These are phyloP conservation scores for Tylopilus intermedius DNA, from an alignment of 768 basidiomycete genomes.

Conservation along the genomic window DNA sequence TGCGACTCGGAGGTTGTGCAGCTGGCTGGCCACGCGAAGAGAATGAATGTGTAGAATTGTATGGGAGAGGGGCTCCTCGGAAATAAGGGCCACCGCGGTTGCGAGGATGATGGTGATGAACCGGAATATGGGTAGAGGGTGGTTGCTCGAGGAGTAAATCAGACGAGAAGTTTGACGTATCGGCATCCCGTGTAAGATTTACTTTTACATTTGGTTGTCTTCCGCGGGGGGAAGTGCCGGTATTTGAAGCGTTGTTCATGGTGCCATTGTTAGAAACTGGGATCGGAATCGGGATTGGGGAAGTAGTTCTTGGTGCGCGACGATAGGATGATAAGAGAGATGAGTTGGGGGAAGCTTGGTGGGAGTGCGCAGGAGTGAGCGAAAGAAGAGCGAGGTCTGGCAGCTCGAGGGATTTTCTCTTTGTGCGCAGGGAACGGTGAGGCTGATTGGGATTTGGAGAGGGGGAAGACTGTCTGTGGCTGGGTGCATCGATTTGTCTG, in stretches of 20 bases:
- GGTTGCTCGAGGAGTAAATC: constrained; percentile 39
- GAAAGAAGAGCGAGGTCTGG: constrained; percentile 62
- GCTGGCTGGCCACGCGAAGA: constrained; percentile 30
- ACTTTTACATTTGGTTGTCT: constrained; percentile 30
- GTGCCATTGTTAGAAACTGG: constrained; percentile 35
- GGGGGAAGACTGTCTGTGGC: constrained; percentile 24
- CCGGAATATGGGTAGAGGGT: constrained; percentile 41
- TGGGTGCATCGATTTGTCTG: constrained; percentile 24
- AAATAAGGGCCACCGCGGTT: constrained; percentile 32
- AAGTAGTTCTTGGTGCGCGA: constrained; percentile 38
- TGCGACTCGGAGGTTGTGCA: constrained; percentile 31
- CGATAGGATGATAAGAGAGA: constrained; percentile 41
- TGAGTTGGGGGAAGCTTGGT: constrained; percentile 33
- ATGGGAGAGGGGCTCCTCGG: constrained; percentile 33
- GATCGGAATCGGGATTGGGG: constrained; percentile 47
- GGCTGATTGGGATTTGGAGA: constrained; percentile 41
- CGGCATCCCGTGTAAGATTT: constrained; percentile 21
- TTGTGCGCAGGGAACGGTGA: constrained; percentile 58
- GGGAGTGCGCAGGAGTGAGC: constrained; percentile 39
- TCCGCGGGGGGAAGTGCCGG: constrained; percentile 33
- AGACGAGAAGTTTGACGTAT: constrained; percentile 33
- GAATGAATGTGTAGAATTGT: constrained; percentile 44
- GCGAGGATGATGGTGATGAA: constrained; percentile 29
- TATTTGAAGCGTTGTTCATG: constrained; percentile 33
- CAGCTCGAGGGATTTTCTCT: constrained; percentile 71